These are phyloP conservation scores for Yamadazyma pseudoaaseri DNA, from an alignment of 1,139 yeast genomes.

Conservation along the genomic window DNA sequence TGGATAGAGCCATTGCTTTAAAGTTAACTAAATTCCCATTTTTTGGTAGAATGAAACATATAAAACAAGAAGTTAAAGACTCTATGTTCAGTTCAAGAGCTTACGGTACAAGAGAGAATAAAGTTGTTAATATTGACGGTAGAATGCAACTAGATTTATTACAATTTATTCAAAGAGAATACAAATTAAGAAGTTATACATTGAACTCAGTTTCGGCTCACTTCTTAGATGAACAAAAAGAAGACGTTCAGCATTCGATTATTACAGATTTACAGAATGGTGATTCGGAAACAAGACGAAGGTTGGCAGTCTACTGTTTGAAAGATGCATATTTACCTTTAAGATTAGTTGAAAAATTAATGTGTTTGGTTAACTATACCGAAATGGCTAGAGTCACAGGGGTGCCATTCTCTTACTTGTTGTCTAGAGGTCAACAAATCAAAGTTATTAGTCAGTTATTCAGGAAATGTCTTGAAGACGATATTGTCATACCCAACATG, in stretches of 20 bases:
- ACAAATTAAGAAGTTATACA: conserved; percentile 90
- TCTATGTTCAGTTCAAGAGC: conserved; percentile 91
- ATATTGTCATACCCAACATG: conserved; percentile 88
- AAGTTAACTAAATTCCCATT: conserved; percentile 71
- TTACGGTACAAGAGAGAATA: conserved; percentile 93
- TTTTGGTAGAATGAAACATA: conserved; percentile 72
- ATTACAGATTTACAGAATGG: conserved; percentile 95
- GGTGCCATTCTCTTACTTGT: conserved; percentile 88
- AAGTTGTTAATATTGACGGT: conserved; percentile 90
- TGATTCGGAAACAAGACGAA: conserved; percentile 83
- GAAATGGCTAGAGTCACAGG: conserved; percentile 99
- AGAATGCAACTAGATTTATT: conserved; percentile 91
- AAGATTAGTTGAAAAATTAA: conserved; percentile 82
- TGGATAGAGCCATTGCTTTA: conserved; percentile 82
- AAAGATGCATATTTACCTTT: conserved; percentile 94
- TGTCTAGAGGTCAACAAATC: conserved; percentile 95
- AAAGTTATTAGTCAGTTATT: conserved; percentile 94
- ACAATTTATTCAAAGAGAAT: conserved; percentile 92
- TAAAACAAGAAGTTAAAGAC: conserved; percentile 77
- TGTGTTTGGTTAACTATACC: conserved; percentile 95
- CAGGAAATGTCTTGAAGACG: conserved; percentile 83
- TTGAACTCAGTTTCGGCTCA: conserved; percentile 94
- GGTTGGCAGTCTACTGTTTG: conserved; percentile 94
- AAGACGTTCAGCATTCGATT: conserved; percentile 96
- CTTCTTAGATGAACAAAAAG: conserved; percentile 92